Conservation (phyloP, 371 early-diverging fungal species). For the Saksenaea vasiformis region DNA sequence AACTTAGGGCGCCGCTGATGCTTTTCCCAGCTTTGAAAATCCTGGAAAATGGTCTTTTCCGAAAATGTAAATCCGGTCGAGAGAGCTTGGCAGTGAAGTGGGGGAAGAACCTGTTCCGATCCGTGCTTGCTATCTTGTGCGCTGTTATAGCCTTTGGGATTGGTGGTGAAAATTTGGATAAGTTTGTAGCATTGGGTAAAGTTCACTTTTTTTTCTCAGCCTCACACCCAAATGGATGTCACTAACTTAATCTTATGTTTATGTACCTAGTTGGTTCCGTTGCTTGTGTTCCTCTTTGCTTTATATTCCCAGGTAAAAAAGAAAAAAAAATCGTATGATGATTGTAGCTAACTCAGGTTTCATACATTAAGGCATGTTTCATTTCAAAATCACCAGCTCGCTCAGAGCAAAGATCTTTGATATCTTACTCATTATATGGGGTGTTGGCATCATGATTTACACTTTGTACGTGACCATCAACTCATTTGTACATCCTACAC, state of each 20-base stretch:
- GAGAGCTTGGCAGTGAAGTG: constrained; percentile 51
- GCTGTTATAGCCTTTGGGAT: constrained; percentile 58
- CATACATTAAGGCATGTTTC: constrained; percentile 58
- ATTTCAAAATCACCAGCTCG: constrained; percentile 51
- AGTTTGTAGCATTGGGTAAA: constrained; percentile 62
- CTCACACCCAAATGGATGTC: constrained; percentile 9
- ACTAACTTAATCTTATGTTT: background rate
- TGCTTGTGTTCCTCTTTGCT: constrained; percentile 60
- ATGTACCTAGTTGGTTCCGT: constrained; percentile 38
- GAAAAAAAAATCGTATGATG: background rate
- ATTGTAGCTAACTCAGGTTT: background rate
- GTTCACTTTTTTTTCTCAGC: constrained; percentile 16
- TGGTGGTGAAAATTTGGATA: constrained; percentile 68
- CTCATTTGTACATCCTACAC: constrained; percentile 24
- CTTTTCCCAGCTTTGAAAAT: constrained; percentile 77
- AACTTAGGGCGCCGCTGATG: constrained; percentile 54
- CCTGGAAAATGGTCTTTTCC: constrained; percentile 60
- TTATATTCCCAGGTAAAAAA: constrained; percentile 65
- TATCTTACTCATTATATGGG: constrained; percentile 50
- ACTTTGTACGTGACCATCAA: constrained; percentile 42
- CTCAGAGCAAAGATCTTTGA: constrained; percentile 35
- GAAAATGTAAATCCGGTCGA: constrained; percentile 36
- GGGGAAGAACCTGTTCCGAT: constrained; percentile 66
- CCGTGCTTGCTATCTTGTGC: constrained; percentile 49
- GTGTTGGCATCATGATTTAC: constrained; percentile 49